Conservation (phyloP, 176 grass and related monocot genomes). For the Bolboschoenus planiculmis region DNA sequence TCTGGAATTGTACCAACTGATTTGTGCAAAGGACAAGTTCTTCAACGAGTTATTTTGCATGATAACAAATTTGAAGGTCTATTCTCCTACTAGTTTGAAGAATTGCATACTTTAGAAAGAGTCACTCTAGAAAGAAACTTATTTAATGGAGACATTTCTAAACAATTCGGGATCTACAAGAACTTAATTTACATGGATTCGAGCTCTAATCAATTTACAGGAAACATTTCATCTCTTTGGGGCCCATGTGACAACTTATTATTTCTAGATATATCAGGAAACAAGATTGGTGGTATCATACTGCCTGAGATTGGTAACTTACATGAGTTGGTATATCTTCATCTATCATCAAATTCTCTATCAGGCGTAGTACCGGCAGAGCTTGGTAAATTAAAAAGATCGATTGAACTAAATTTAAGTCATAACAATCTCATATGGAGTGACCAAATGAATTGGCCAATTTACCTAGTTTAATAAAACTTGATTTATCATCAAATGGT, state of each 20-base stretch:
- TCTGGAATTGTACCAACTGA: neutral
- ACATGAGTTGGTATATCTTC: neutral
- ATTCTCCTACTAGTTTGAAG: constrained; percentile 25
- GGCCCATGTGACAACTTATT: neutral
- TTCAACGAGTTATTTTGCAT: constrained; percentile 18
- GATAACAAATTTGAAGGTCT: constrained; percentile 27
- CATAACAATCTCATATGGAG: neutral
- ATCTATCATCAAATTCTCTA: constrained; percentile 22
- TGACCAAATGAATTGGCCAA: neutral
- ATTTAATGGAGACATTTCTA: constrained; percentile 20
- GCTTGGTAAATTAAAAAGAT: neutral
- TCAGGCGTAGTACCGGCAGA: neutral
- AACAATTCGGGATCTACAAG: neutral
- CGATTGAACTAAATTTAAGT: neutral
- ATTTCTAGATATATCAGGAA: constrained; percentile 15
- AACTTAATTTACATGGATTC: constrained; percentile 22
- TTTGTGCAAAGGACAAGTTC: constrained; percentile 4
- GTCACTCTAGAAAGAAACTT: constrained; percentile 23
- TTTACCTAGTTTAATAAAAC: neutral
- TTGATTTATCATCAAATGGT: neutral
- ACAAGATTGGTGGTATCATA: constrained; percentile 12
- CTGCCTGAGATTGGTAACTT: constrained; percentile 27
- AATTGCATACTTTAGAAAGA: constrained; percentile 11
- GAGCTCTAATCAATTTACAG: constrained; percentile 14
- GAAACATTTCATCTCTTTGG: constrained; percentile 10